Evolutionary conservation across 1,284 basidiomycete genomes (phyloP), one percentile per base, ranked within the genome.

Genomic region (Boletus semigastroideus): DNA sequence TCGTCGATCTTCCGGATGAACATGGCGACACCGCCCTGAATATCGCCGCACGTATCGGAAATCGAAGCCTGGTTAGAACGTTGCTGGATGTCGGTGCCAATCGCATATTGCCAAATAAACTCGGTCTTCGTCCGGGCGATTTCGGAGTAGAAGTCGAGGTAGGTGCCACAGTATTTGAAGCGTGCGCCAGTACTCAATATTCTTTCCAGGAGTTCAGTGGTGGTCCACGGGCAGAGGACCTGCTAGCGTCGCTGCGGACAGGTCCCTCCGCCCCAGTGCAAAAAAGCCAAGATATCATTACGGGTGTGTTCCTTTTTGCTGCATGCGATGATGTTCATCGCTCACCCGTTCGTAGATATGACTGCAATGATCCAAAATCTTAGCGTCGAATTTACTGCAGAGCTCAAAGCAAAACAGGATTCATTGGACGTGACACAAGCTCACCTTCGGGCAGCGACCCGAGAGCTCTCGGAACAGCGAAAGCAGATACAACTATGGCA

Each of bases 21-120:
- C 88, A 98, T 68, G 97, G 97, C 1, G 97, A 99, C 67, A 98
- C 97, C 1, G 92, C 94, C 5, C 71, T 99, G 59, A 97, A 96
- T 71, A 92, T 98, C 59, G 93, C 95, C 13, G 95, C 97, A 0
- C 77, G 97, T 46, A 87, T 98, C 1, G 97, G 97, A 3, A 98
- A 95, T 70, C 81, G 89, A 54, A 86, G 88, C 58, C 73, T 99
- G 57, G 93, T 98, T 17, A 79, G 89, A 60, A 88, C 93, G 22
- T 73, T 99, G 54, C 66, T 99, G 54, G 95, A 98, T 62, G 92
- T 94, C 8, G 94, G 94, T 9, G 97, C 96, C 2, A 95, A 98
- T 71, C 87, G 91, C 63, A 81, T 86, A 61, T 77, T 94, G 53
- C 82, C 90, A n/a, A 99, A 99, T 73, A 96, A 96, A 67, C 77